Base-by-base conservation (phyloP, 1,284 basidiomycete genomes). In the Cutaneotrichosporon cavernicola region DNA sequence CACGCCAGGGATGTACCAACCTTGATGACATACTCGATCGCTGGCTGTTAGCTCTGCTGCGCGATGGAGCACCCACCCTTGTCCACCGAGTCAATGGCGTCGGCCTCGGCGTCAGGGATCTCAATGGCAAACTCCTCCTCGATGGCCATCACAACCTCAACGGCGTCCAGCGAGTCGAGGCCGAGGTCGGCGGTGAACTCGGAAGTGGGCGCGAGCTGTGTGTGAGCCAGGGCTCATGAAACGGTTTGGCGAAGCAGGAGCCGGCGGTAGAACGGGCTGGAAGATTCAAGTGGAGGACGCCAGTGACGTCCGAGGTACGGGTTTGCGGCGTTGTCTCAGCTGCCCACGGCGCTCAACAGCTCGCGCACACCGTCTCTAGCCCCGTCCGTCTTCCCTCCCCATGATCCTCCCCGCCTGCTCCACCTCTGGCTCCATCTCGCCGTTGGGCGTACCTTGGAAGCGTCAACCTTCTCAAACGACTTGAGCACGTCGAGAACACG, bases 101-200 rank as follows among this genome's bases (percentile, higher is more conserved):
- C 97, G n/a, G 96, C 97, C 82, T 99, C 97, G 64, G 88, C 89
- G 77, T 99, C 97, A 56, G 97, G 96, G 77, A 99, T 99, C 74
- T 82, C 81, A 61, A 82, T 81, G 60, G 78, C 78, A 72, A 85
- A 85, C 79, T 92, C 96, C 88, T 99, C 96, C 83, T 99, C 97
- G 72, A 99, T 91, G 56, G 96, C 94, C 95, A 99, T 98, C 74
- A 99, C 92, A 51, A 98, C 95, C 82, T 99, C 97, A 51, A 99
- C 96, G 55, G 94, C 88, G 81, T 99, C 97, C 76, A 99, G 84
- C 75, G 94, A 97, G 84, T 99, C 97, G 58, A 99, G 86, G 47
- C 93, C 91, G 64, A 99, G 88, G 84, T 99, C 94, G 58, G 86
- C 83, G 64, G 89, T 84, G 82, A 99, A 98, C 38, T 89, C 86